A percentile compares a stretch with the other conserved stretches of the same genome.
These are phyloP conservation scores for Diversispora epigaea DNA, from an alignment of 192 early-diverging fungal genomes.

Conservation along the genomic window DNA sequence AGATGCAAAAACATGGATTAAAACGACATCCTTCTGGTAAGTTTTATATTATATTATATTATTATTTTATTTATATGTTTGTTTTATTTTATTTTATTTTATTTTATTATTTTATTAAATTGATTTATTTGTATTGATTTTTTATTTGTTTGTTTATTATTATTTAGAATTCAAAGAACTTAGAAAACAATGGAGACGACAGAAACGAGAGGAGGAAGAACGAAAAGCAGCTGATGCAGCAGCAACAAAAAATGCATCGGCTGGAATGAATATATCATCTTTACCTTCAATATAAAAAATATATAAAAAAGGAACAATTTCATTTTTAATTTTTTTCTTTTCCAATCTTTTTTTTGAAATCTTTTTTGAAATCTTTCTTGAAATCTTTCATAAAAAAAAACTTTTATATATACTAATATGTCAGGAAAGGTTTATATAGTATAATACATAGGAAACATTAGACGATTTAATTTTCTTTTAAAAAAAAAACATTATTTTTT, in stretches of 20 bases:
- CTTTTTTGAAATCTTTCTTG: background rate
- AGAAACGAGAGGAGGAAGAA: conserved; percentile 53
- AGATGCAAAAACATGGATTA: conserved; percentile 65
- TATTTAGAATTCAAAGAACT: conserved; percentile 60
- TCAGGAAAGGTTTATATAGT: no score
- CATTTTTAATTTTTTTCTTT: conserved; percentile 6
- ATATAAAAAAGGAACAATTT: conserved; percentile 15
- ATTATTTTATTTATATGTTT: background rate
- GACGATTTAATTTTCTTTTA: no score
- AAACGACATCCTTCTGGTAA: conserved; percentile 55
- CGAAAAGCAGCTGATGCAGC: conserved; percentile 41
- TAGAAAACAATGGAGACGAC: conserved; percentile 56
- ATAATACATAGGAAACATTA: no score
- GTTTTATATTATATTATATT: background rate
- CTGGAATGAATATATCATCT: background rate
- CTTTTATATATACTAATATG: no score
- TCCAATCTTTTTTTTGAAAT: background rate
- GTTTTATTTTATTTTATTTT: background rate
- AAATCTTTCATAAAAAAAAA: no score
- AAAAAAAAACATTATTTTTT: no score
- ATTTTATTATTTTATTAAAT: background rate
- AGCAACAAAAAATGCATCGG: conserved; percentile 35
- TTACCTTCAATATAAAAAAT: conserved; percentile 7
- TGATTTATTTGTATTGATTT: conserved; percentile 18
- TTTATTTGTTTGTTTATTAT: conserved; percentile 17